Conservation (phyloP, 2,329 filamentous ascomycete species). For the Colletotrichum somersetense region DNA sequence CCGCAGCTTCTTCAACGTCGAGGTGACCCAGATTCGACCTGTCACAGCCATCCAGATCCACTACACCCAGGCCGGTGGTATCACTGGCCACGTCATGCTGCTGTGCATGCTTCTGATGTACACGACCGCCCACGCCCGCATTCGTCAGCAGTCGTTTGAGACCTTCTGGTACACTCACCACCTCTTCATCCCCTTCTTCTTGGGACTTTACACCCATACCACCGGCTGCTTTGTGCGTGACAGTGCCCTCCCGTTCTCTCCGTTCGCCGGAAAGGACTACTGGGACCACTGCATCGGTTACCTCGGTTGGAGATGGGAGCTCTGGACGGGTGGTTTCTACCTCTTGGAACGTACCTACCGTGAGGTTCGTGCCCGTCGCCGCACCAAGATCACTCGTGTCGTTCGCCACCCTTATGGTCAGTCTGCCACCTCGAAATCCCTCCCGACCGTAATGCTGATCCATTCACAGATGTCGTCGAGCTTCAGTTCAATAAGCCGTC, state of each 20-base stretch:
- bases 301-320: conserved; percentile 96
- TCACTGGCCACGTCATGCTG: conserved; percentile 97
- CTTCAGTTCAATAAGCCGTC: conserved; percentile 97
- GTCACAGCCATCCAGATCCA: conserved; percentile 90
- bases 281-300: conserved; percentile 97
- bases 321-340: conserved; percentile 87
- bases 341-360: conserved; percentile 90
- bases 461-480: conserved; percentile 82
- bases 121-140: conserved; percentile 92
- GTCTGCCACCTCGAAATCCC: conserved; percentile 46
- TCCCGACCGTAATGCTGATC: conserved; percentile 47
- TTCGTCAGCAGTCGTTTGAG: conserved; percentile 96
- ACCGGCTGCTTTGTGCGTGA: conserved; percentile 97
- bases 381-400: conserved; percentile 92
- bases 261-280: conserved; percentile 84
- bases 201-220: conserved; percentile 95
- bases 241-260: conserved; percentile 77
- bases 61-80: conserved; percentile 87
- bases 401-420: conserved; percentile 94
- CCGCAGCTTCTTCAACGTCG: conserved; percentile 91
- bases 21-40: conserved; percentile 84
- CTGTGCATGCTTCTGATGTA: conserved; percentile 99
- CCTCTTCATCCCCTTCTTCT: conserved; percentile 94
- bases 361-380: conserved; percentile 85
- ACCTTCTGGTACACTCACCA: conserved; percentile 99